Conservation (phyloP, 2,329 filamentous ascomycete genomes). For the Ophiostoma angusticollis region DNA sequence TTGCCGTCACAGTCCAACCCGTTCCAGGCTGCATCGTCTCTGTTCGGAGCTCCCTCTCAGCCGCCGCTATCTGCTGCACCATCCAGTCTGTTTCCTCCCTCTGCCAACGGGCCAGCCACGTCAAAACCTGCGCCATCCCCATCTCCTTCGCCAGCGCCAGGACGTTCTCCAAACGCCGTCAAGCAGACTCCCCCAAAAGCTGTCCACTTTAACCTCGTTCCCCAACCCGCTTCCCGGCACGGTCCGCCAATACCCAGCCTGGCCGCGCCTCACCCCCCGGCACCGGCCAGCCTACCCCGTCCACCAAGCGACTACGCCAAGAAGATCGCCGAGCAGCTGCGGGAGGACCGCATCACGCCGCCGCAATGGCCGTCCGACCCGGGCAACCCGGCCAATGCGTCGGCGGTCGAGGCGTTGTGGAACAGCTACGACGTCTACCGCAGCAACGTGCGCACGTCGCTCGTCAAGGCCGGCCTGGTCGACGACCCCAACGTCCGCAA, state of each 20-base stretch:
- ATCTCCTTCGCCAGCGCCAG: neutral
- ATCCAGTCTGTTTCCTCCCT: neutral
- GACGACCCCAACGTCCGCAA: constrained; percentile 53
- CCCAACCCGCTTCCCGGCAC: neutral
- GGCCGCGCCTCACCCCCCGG: neutral
- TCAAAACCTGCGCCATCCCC: neutral
- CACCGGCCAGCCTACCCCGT: neutral
- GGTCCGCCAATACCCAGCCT: neutral
- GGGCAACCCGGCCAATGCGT: constrained; percentile 37
- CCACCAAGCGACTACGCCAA: constrained; percentile 27
- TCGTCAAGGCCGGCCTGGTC: constrained; percentile 47
- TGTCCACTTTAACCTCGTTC: constrained; percentile 6
- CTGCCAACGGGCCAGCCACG: too few relatives aligned
- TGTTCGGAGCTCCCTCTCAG: neutral
- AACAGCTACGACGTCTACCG: constrained; percentile 45
- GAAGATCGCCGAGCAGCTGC: constrained; percentile 39
- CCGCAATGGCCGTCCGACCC: constrained; percentile 44
- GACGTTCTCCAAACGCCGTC: neutral
- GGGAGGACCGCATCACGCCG: constrained; percentile 40
- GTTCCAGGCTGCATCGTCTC: constrained; percentile 4
- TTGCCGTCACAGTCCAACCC: neutral
- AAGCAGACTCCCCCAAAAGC: constrained; percentile 3
- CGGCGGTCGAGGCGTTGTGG: constrained; percentile 40
- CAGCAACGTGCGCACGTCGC: constrained; percentile 39
- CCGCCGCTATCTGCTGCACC: neutral